These are phyloP conservation scores for Pseudocercospora eumusae DNA, from an alignment of 2,329 filamentous ascomycete species.

Conservation along the genomic window DNA sequence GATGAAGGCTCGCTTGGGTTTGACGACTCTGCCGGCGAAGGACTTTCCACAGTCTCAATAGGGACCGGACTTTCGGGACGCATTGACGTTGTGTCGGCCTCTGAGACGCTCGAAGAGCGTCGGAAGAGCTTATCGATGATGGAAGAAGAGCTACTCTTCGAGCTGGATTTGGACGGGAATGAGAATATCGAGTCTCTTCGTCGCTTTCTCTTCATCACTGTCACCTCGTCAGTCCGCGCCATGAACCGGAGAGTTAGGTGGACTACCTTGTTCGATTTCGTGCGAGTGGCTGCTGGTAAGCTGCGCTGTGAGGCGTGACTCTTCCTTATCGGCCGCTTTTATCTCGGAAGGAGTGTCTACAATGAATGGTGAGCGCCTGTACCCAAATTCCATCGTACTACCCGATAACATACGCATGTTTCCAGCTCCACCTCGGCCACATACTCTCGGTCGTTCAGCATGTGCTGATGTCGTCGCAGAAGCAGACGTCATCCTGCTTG, in stretches of 20 bases:
- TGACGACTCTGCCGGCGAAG: not conserved
- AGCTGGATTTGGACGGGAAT: not conserved
- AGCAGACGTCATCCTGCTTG: not conserved
- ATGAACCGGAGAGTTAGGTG: too few relatives aligned
- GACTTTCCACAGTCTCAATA: not conserved
- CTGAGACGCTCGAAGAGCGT: not conserved
- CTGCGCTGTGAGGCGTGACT: constrained; percentile 21
- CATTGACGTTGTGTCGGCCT: not conserved
- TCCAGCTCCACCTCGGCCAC: constrained; percentile 28
- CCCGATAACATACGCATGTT: constrained; percentile 21
- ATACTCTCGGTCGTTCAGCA: constrained; percentile 18
- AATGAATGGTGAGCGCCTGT: not conserved
- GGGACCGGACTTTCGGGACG: not conserved
- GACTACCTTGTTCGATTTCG: not conserved
- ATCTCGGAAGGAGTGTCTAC: constrained; percentile 19
- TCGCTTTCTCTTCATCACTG: not conserved
- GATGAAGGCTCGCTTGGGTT: not conserved
- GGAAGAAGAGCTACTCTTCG: not conserved
- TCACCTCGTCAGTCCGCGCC: not conserved
- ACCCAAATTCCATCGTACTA: not conserved
- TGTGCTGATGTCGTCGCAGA: not conserved
- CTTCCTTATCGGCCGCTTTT: constrained; percentile 18
- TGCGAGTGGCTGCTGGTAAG: constrained; percentile 12
- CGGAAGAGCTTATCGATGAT: constrained; percentile 2
- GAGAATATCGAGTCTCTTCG: not conserved